Conservation (phyloP, 2,329 filamentous ascomycete genomes). For the Ascochyta viciae-villosae region DNA sequence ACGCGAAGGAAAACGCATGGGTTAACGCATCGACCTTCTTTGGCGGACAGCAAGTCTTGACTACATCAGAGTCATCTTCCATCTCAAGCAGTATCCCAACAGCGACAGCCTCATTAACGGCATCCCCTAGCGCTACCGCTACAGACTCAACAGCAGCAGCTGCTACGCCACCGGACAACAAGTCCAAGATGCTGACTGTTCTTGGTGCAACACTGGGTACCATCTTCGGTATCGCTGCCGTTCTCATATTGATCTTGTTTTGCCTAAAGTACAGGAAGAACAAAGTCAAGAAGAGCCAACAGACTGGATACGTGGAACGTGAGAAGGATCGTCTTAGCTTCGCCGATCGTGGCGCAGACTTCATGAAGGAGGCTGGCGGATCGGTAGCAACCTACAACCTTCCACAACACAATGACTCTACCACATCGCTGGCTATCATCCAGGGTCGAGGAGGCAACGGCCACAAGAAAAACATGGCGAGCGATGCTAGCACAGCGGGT, state of each 20-base stretch:
- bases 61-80: conserved; percentile 38
- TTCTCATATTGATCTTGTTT: conserved; percentile 77
- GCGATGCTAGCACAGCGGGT: conserved; percentile 66
- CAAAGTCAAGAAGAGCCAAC: conserved; percentile 65
- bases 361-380: conserved; percentile 60
- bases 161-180: conserved; percentile 42
- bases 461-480: conserved; percentile 60
- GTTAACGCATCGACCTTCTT: conserved; percentile 73
- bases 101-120: conserved; percentile 21
- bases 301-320: conserved; percentile 58
- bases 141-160: conserved; percentile 45
- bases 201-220: conserved; percentile 83
- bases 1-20: conserved; percentile 79
- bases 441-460: conserved; percentile 62
- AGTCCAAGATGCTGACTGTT: conserved; percentile 64
- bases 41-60: conserved; percentile 50
- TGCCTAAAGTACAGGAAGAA: conserved; percentile 68
- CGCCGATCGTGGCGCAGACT: conserved; percentile 58
- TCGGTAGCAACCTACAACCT: conserved; percentile 46
- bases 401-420: conserved; percentile 44
- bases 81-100: conserved; percentile 40
- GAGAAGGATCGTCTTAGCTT: conserved; percentile 57
- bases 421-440: conserved; percentile 57
- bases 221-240: conserved; percentile 74
- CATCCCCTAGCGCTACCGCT: conserved; percentile 32